Percentiles rank a stretch among this genome's conserved stretches.
These are phyloP conservation scores for Geotrichum reessii DNA, from an alignment of 1,139 yeast genomes.

Conservation along the genomic window DNA sequence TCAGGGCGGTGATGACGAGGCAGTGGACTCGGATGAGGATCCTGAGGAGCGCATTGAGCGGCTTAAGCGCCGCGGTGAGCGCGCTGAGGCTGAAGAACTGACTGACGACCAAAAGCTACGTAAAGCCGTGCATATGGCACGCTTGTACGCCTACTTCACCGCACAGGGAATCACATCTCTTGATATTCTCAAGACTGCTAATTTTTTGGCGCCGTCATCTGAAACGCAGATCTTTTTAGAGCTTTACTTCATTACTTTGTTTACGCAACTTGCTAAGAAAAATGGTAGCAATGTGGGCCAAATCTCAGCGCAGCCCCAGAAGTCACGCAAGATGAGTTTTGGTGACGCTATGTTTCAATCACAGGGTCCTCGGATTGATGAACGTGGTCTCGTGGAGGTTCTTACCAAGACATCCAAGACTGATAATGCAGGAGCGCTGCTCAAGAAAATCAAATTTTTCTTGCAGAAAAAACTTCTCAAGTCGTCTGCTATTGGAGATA, in stretches of 20 bases:
- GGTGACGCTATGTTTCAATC: slow-evolving; percentile 22
- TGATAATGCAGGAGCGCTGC: slow-evolving; percentile 50
- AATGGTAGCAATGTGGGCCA: neutral
- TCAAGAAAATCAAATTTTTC: slow-evolving; percentile 72
- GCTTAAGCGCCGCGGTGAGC: slow-evolving; percentile 5
- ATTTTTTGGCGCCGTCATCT: slow-evolving; percentile 64
- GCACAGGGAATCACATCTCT: slow-evolving; percentile 69
- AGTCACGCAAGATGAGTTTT: slow-evolving; percentile 25
- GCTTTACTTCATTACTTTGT: slow-evolving; percentile 59
- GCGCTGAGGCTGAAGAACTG: slow-evolving; percentile 4
- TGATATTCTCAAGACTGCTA: slow-evolving; percentile 65
- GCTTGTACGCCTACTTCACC: slow-evolving; percentile 69
- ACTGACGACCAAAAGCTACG: slow-evolving; percentile 49
- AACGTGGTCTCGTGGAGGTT: slow-evolving; percentile 49
- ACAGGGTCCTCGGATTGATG: slow-evolving; percentile 40
- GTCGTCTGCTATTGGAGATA: slow-evolving; percentile 37
- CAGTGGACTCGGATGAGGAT: slow-evolving; percentile 24
- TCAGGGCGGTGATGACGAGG: slow-evolving; percentile 34
- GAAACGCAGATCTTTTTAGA: slow-evolving; percentile 70
- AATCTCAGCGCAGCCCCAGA: slow-evolving; percentile 6
- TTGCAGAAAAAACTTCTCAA: slow-evolving; percentile 42
- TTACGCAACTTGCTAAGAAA: slow-evolving; percentile 8
- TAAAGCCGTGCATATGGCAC: slow-evolving; percentile 64
- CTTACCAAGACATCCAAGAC: slow-evolving; percentile 39
- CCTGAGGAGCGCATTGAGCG: slow-evolving; percentile 17